Evolutionary conservation across 2,329 filamentous ascomycete species (phyloP).

Genomic region (Fonsecaea multimorphosa): DNA sequence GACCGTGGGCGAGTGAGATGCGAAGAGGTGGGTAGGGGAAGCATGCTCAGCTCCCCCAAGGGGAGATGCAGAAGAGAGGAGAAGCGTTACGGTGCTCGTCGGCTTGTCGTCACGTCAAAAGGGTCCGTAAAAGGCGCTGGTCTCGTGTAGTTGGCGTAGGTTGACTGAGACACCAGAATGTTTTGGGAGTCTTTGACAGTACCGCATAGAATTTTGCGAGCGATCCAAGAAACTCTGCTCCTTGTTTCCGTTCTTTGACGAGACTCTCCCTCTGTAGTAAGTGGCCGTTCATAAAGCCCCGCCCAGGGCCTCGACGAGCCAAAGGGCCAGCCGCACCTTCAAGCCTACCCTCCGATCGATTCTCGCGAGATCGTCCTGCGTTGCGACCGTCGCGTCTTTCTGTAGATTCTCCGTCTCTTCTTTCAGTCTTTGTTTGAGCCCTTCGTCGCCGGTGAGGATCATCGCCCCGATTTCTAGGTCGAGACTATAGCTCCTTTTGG

Average conservation of each 20-base stretch:
- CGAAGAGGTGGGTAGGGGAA: neutral
- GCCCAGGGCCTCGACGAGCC: slow-evolving; percentile 84
- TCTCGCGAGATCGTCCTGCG: slow-evolving; percentile 77
- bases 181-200: neutral
- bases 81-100: neutral
- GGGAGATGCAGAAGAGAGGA: neutral
- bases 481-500: slow-evolving; percentile 86
- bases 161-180: neutral
- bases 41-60: neutral
- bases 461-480: slow-evolving; percentile 90
- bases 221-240: neutral
- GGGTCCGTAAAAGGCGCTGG: neutral
- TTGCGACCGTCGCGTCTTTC: slow-evolving; percentile 71
- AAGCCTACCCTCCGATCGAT: slow-evolving; percentile 83
- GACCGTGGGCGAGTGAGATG: neutral
- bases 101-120: neutral
- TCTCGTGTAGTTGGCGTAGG: neutral
- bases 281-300: slow-evolving; percentile 71
- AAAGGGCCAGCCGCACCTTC: slow-evolving; percentile 88
- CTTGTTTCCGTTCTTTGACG: neutral
- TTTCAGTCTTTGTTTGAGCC: slow-evolving; percentile 72
- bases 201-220: neutral
- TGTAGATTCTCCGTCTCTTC: slow-evolving; percentile 82
- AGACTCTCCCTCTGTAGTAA: neutral
- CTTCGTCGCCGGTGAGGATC: slow-evolving; percentile 78